phyloP scores from a whole-genome alignment of 2,329 filamentous ascomycete genomes.

The Nemania sp. region DNA sequence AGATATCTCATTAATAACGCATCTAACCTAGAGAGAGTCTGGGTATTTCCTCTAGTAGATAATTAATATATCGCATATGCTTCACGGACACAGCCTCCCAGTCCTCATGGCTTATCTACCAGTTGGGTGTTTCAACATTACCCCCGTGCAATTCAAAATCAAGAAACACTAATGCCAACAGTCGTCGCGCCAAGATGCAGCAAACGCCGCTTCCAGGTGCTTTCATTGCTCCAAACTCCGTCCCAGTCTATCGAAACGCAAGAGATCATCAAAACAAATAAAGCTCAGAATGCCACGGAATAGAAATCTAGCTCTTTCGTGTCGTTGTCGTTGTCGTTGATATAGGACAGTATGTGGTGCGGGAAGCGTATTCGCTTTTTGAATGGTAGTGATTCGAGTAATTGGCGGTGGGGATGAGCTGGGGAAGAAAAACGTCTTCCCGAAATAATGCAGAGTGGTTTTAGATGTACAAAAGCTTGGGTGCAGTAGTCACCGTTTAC shows the following conservation, averaged over 20 bases:
- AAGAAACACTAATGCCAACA: not conserved
- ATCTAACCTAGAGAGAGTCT: slow-evolving; percentile 6
- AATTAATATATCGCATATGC: slow-evolving; percentile 20
- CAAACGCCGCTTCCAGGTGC: slow-evolving; percentile 6
- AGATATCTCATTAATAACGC: too few relatives aligned
- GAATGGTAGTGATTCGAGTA: not conserved
- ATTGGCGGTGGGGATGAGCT: not conserved
- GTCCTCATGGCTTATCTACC: too few relatives aligned
- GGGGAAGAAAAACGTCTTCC: not conserved
- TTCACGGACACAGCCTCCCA: slow-evolving; percentile 6
- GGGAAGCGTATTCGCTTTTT: slow-evolving; percentile 5
- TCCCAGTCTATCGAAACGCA: slow-evolving; percentile 15
- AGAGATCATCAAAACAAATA: not conserved
- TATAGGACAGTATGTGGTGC: not conserved
- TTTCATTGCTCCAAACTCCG: slow-evolving; percentile 19
- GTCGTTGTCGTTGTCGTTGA: too few relatives aligned
- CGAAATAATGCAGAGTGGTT: not conserved
- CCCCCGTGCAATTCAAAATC: not conserved
- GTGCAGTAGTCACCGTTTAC: slow-evolving; percentile 47
- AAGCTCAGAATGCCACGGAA: slow-evolving; percentile 4
- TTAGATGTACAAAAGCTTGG: slow-evolving; percentile 9
- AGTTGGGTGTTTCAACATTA: too few relatives aligned
- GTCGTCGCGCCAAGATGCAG: slow-evolving; percentile 2
- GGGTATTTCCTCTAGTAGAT: slow-evolving; percentile 19
- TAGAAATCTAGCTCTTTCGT: slow-evolving; percentile 10